Evolutionary conservation across 306 rosid species (phyloP), one percentile per base, ranked within the genome.

Genomic region (Casuarina equisetifolia): DNA sequence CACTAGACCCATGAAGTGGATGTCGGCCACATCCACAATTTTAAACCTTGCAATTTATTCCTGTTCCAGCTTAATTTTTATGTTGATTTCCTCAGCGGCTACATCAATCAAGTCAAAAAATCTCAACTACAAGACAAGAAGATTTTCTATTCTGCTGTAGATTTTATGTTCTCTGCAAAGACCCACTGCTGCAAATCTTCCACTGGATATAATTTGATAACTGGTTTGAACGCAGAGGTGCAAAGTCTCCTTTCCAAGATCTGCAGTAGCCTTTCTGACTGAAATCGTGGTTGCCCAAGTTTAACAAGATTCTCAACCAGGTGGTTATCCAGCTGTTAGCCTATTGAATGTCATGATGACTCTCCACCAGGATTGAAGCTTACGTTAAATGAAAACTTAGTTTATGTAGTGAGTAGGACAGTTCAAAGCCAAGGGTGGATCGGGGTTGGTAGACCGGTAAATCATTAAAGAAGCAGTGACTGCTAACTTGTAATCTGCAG

Each of bases 21-120:
- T 85, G 92, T 91, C 90, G 87, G 91, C 89, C 88, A 83, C 76
- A 83, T 85, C 77, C 79, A 75, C 70, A 4, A 77, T 69, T 66
- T 82, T 76, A 42, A 49, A 48, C 75, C 50, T 76, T n/a, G 73
- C 52, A 57, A 53, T 72, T 54, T 73, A 4, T 69, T 49, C 5
- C 35, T 86, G 9, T 82, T 71, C 72, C 78, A 79, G 9, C 57
- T 39, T 25, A 9, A 15, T 52, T 80, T 80, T 32, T 20, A 25
- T 25, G 62, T 62, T 76, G 35, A 13, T 72, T 46, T 6, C 73
- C 76, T n/a, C 55, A n/a, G 19, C 70, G 48, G 35, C 13, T 44
- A 49, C 53, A 77, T 64, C 9, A 59, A 76, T 78, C 45, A 46
- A 73, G 71, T 69, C 63, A 76, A 53, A 8, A 73, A 77, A 78